Evolutionary conservation across 148 eudicot genomes (phyloP).

Genomic region (Persicaria tinctoria): DNA sequence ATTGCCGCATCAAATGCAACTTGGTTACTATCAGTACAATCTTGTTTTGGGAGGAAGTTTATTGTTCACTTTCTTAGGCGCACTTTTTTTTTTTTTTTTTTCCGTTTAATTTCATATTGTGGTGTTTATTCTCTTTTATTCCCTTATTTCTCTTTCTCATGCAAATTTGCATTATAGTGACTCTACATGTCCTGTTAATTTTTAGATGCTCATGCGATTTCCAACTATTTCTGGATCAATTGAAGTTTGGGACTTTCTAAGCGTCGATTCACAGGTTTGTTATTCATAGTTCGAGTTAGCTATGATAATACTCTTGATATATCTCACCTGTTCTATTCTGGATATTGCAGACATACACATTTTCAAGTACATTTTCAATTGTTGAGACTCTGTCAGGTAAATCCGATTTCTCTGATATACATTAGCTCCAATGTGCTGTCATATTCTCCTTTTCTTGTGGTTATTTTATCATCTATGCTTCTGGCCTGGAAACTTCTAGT

Average conservation of each 20-base stretch:
- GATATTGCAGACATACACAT: constrained; percentile 74
- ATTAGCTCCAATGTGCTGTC: constrained; percentile 28
- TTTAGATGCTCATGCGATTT: constrained; percentile 87
- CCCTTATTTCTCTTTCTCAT: background rate
- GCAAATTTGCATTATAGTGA: constrained; percentile 13
- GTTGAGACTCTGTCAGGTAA: constrained; percentile 83
- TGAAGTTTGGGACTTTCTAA: constrained; percentile 99
- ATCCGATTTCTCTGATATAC: constrained; percentile 4
- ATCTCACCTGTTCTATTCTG: constrained; percentile 16
- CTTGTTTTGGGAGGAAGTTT: background rate
- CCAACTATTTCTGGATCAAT: constrained; percentile 88
- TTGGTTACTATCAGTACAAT: background rate
- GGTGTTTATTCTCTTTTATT: background rate
- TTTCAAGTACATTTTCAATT: constrained; percentile 81
- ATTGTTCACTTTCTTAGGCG: background rate
- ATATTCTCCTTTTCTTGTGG: constrained; percentile 6
- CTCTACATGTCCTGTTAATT: constrained; percentile 16
- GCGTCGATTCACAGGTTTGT: constrained; percentile 96
- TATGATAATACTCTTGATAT: constrained; percentile 1
- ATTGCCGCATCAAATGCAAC: background rate
- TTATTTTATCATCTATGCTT: constrained; percentile 9
- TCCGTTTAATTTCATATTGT: background rate
- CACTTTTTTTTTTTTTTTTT: background rate
- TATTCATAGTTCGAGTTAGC: constrained; percentile 6
- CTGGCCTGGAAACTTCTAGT: constrained; percentile 34